A percentile compares a stretch with the other conserved stretches of the same genome.
Conservation (phyloP, 371 early-diverging fungal genomes). For the Parasitella parasitica region DNA sequence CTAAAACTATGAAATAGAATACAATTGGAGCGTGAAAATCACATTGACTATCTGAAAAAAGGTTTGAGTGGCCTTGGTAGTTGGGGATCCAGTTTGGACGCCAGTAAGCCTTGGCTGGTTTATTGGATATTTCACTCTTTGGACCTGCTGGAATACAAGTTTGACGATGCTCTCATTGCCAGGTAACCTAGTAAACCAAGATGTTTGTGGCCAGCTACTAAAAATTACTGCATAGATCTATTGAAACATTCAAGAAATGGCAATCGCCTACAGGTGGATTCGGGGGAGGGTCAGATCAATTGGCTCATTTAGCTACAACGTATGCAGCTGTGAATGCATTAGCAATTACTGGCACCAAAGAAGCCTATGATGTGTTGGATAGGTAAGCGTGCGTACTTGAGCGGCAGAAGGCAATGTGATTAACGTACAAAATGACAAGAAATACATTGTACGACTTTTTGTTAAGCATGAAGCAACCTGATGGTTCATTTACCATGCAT, state of each 20-base stretch:
- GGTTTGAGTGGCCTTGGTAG: conserved; percentile 54
- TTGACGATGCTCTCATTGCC: conserved; percentile 38
- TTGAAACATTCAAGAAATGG: conserved; percentile 65
- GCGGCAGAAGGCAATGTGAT: too few relatives aligned
- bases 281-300: conserved; percentile 80
- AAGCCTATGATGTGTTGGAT: conserved; percentile 73
- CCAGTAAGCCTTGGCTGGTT: conserved; percentile 89
- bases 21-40: conserved; percentile 47
- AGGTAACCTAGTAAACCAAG: conserved; percentile 29
- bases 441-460: conserved; percentile 72
- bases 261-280: conserved; percentile 85
- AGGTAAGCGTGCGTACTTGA: conserved; percentile 26
- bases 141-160: conserved; percentile 64
- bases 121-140: conserved; percentile 91
- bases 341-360: conserved; percentile 69
- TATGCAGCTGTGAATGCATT: conserved; percentile 84
- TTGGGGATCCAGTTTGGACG: conserved; percentile 77
- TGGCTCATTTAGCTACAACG: conserved; percentile 82
- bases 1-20: conserved; percentile 34
- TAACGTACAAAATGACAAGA: too few relatives aligned
- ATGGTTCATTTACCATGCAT: conserved; percentile 92
- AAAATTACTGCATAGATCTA: conserved; percentile 33
- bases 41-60: conserved; percentile 56
- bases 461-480: conserved; percentile 78
- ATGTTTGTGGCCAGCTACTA: background rate